phyloP scores from a whole-genome alignment of 441 rosid species.

The Arabidopsis lyrata region DNA sequence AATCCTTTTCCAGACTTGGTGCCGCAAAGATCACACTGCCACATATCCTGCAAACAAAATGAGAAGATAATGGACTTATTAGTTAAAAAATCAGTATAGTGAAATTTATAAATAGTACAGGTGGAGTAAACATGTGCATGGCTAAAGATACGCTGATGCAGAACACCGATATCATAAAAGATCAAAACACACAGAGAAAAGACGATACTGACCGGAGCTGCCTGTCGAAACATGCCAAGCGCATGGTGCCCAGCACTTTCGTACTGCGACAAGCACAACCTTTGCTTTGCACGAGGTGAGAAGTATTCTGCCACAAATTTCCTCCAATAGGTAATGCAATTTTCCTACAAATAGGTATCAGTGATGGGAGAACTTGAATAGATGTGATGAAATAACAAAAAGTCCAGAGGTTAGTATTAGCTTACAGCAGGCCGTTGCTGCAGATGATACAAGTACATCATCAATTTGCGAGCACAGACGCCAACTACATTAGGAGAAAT shows the following conservation, averaged over 20 bases:
- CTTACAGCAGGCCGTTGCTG: slow-evolving; percentile 88
- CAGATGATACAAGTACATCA: slow-evolving; percentile 96
- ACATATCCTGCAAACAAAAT: slow-evolving; percentile 70
- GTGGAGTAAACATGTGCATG: too few relatives aligned
- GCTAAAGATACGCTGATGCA: slow-evolving; percentile 2
- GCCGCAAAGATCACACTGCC: slow-evolving; percentile 96
- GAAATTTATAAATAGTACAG: background rate
- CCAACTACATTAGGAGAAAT: slow-evolving; percentile 65
- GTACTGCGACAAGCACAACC: slow-evolving; percentile 88
- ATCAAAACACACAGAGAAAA: background rate
- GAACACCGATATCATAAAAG: slow-evolving; percentile 22
- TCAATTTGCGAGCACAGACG: slow-evolving; percentile 90
- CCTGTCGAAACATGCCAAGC: slow-evolving; percentile 92
- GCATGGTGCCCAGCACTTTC: slow-evolving; percentile 94
- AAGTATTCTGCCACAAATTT: slow-evolving; percentile 90
- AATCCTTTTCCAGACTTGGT: slow-evolving; percentile 96
- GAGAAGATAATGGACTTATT: background rate
- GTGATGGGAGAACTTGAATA: slow-evolving; percentile 7
- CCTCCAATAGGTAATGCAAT: slow-evolving; percentile 92
- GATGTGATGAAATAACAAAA: background rate
- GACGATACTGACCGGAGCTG: slow-evolving; percentile 79
- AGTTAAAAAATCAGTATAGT: background rate
- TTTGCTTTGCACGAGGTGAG: slow-evolving; percentile 95
- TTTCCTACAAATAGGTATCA: slow-evolving; percentile 60
- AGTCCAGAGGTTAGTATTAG: slow-evolving; percentile 15